Base-by-base conservation (phyloP, 139 green algal genomes). In the Tetradesmus lagerheimii region DNA sequence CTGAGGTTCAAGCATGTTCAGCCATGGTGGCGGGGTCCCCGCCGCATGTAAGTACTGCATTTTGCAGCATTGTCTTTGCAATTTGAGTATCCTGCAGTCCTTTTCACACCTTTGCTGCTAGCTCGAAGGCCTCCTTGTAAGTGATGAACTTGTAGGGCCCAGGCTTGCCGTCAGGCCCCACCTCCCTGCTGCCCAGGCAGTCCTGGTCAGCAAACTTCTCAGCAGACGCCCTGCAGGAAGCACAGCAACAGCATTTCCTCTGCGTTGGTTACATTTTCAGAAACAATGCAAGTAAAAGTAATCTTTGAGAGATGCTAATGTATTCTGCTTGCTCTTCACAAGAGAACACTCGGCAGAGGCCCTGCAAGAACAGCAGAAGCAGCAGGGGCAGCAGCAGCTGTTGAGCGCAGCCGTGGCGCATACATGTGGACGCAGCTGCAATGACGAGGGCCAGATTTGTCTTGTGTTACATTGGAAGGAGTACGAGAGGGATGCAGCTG, bases 131-230 rank as follows among this genome's bases (percentile, higher is more conserved):
- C 43, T 93, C 43, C 18, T 64, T 66, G 75, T 92, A 92, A 11
- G 80, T 87, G 27, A 85, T 64, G 71, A 43, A 91, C 15, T n/a
- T 86, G 57, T 93, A 93, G 45, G 81, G 75, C 34, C 89, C 91
- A 14, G 53, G 31, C 67, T 80, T 90, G 57, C 91, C 91, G 2
- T 90, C 85, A 16, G 78, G 4, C 43, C 11, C 57, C 29, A 53
- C 2, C 57, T 31, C 64, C 27, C 91, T 85, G 43, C 76, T 91
- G 45, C 66, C 89, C 41, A 93, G 57, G 79, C 88, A 92, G 31
- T 35, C 50, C 29, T 37, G n/a, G 53, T 41, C n/a, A 27, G 71
- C 79, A 71, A 62, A 74, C 80, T 83, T 82, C 64, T 81, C 78
- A 43, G 43, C 80, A 38, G 88, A 84, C 2, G 27, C 29, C 80